Conservation (phyloP, 768 basidiomycete species). For the Pisolithus albus region DNA sequence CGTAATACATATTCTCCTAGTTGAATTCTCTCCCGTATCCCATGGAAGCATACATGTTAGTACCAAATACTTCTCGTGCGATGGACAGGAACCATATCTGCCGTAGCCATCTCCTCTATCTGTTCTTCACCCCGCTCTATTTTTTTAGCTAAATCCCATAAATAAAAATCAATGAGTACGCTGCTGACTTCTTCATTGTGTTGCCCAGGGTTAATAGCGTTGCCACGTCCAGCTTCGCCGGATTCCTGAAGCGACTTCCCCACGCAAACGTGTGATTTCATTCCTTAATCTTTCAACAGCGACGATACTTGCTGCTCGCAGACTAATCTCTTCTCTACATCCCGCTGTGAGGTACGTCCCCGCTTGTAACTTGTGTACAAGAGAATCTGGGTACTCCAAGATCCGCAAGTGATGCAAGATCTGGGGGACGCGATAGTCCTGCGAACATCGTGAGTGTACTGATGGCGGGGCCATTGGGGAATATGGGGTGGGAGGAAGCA, state of each 20-base stretch:
- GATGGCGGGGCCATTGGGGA: constrained; percentile 62
- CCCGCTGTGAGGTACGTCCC: constrained; percentile 46
- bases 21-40: constrained; percentile 1
- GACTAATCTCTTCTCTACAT: constrained; percentile 63
- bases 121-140: constrained; percentile 56
- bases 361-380: constrained; percentile 44
- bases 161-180: constrained; percentile 84
- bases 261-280: constrained; percentile 38
- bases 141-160: constrained; percentile 83
- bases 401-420: constrained; percentile 80
- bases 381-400: constrained; percentile 58
- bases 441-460: constrained; percentile 87
- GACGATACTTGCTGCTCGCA: constrained; percentile 74
- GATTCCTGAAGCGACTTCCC: neutral
- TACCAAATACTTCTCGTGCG: constrained; percentile 86
- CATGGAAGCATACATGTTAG: constrained; percentile 25
- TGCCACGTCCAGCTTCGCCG: constrained; percentile 14
- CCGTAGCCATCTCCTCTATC: constrained; percentile 52
- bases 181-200: constrained; percentile 43
- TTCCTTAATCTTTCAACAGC: constrained; percentile 70
- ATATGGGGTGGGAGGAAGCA: constrained; percentile 57
- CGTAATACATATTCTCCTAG: too few relatives aligned
- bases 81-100: constrained; percentile 61
- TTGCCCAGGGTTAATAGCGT: constrained; percentile 16
- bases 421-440: constrained; percentile 89